Conservation (phyloP, 2,329 filamentous ascomycete genomes). For the Aspergillus ruber region DNA sequence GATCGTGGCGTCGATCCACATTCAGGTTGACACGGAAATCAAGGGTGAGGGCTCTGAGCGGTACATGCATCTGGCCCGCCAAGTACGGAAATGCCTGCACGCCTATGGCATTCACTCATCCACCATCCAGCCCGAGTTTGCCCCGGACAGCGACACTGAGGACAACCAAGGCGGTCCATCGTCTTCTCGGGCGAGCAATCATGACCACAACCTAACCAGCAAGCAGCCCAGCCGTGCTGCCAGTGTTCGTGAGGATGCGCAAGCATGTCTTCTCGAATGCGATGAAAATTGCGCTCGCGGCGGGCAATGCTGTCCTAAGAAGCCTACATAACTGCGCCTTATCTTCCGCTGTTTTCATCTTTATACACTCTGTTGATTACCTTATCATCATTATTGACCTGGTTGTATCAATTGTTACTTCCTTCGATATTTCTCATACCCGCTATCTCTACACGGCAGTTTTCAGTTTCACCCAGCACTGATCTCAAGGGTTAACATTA, state of each 20-base stretch:
- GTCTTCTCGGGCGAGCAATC: constrained; percentile 11
- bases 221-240: constrained; percentile 28
- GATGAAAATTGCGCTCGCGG: constrained; percentile 38
- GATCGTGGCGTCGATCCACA: constrained; percentile 84
- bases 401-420: constrained; percentile 1
- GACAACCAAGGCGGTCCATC: constrained; percentile 19
- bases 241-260: constrained; percentile 31
- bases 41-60: constrained; percentile 67
- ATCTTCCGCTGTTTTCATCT: neutral
- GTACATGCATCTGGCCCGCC: constrained; percentile 85
- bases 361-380: constrained; percentile 3
- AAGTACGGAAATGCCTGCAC: constrained; percentile 81
- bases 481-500: constrained; percentile 3
- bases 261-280: constrained; percentile 43
- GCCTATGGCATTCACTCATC: constrained; percentile 94
- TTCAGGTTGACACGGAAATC: constrained; percentile 86
- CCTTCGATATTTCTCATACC: constrained; percentile 4
- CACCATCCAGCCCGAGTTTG: constrained; percentile 90
- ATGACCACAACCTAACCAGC: constrained; percentile 10
- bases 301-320: constrained; percentile 38
- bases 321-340: constrained; percentile 14
- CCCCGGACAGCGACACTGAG: constrained; percentile 31
- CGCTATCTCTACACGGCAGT: neutral
- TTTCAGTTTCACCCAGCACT: constrained; percentile 14
- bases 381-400: neutral